These are phyloP conservation scores for Auxenochlorella protothecoides DNA, from an alignment of 139 green algal species.

Conservation along the genomic window DNA sequence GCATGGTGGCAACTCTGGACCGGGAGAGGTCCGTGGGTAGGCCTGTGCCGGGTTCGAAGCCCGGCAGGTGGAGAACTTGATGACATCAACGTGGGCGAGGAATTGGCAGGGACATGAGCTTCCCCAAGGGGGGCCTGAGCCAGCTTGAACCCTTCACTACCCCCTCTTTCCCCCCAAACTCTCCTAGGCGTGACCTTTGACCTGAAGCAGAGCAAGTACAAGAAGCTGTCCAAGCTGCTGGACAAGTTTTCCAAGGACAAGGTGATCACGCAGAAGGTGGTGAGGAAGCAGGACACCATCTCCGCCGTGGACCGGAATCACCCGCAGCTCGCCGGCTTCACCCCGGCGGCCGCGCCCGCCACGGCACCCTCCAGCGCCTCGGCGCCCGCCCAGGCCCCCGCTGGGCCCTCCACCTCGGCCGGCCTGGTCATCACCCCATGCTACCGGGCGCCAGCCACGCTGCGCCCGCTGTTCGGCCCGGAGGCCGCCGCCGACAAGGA, in stretches of 20 bases:
- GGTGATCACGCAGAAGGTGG: slow-evolving; percentile 21
- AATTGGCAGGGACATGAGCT: no score
- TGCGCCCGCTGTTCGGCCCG: slow-evolving; percentile 17
- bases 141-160: no score
- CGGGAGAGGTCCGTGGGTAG: neutral
- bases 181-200: slow-evolving; percentile 16
- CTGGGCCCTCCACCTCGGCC: no score
- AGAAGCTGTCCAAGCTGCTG: slow-evolving; percentile 31
- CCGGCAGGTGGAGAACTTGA: neutral
- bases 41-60: neutral
- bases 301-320: slow-evolving; percentile 12
- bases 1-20: neutral
- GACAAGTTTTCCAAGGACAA: slow-evolving; percentile 27
- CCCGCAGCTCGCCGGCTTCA: slow-evolving; percentile 1
- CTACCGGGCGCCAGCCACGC: slow-evolving; percentile 12
- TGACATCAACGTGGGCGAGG: no score
- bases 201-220: slow-evolving; percentile 27
- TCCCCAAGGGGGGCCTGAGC: no score
- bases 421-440: slow-evolving; percentile 6
- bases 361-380: neutral
- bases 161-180: no score
- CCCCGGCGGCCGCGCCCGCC: neutral
- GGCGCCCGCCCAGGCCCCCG: no score
- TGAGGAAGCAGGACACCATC: slow-evolving; percentile 29
- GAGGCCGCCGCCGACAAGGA: slow-evolving; percentile 15